phyloP scores from a whole-genome alignment of 78 protist species.

The Dictyostelium capitatum region DNA sequence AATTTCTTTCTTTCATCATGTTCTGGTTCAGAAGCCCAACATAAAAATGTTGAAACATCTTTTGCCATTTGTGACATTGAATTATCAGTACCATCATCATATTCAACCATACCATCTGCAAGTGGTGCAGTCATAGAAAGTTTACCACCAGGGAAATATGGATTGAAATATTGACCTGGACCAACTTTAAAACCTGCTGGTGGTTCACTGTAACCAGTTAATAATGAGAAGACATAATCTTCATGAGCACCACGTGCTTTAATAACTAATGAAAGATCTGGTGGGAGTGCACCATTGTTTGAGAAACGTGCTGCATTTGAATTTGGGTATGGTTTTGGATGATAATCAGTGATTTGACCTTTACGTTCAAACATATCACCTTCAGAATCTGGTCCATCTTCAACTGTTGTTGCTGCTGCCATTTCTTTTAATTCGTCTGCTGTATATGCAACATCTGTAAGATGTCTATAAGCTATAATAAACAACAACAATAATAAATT shows the following conservation, averaged over 20 bases:
- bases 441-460: constrained; percentile 76
- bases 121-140: constrained; percentile 95
- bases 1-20: constrained; percentile 91
- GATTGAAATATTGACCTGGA: constrained; percentile 90
- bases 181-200: constrained; percentile 90
- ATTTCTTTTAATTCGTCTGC: constrained; percentile 57
- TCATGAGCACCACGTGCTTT: constrained; percentile 91
- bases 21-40: constrained; percentile 95
- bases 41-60: constrained; percentile 94
- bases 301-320: constrained; percentile 85
- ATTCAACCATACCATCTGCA: constrained; percentile 88
- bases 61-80: constrained; percentile 96
- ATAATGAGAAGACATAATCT: constrained; percentile 94
- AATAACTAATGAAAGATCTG: constrained; percentile 94
- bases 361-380: constrained; percentile 85
- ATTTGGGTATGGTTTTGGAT: constrained; percentile 83
- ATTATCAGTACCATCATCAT: constrained; percentile 94
- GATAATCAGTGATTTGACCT: constrained; percentile 69
- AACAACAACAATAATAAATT: no score
- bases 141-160: constrained; percentile 92
- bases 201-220: constrained; percentile 93
- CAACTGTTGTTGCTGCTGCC: constrained; percentile 81
- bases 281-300: constrained; percentile 96
- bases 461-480: constrained; percentile 71
- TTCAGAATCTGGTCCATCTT: constrained; percentile 91